These are phyloP conservation scores for Ceratonia siliqua DNA, from an alignment of 306 rosid genomes.

Conservation along the genomic window DNA sequence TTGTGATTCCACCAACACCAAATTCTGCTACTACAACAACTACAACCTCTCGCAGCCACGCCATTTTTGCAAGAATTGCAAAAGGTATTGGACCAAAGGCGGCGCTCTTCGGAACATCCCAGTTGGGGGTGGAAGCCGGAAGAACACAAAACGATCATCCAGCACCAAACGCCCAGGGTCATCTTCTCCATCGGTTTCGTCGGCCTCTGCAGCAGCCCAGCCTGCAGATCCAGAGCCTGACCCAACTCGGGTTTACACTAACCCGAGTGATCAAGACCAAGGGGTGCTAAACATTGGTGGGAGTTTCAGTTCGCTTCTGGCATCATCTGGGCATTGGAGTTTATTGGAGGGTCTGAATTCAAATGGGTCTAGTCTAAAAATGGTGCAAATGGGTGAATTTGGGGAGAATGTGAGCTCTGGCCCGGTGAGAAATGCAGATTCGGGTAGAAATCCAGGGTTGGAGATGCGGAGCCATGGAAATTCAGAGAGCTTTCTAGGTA, in stretches of 20 bases:
- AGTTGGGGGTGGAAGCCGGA: constrained; percentile 85
- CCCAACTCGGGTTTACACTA: constrained; percentile 22
- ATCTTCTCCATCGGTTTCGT: constrained; percentile 45
- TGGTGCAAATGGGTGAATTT: constrained; percentile 52
- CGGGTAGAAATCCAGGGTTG: constrained; percentile 47
- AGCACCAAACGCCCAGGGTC: constrained; percentile 48
- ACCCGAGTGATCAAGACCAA: constrained; percentile 38
- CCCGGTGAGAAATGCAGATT: constrained; percentile 36
- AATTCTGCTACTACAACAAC: constrained; percentile 96
- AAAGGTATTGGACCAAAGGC: constrained; percentile 95
- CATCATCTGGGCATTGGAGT: constrained; percentile 54
- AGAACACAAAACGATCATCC: constrained; percentile 61
- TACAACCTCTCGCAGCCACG: constrained; percentile 98
- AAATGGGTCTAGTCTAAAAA: constrained; percentile 56
- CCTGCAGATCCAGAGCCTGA: constrained; percentile 37
- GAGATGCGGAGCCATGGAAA: constrained; percentile 47
- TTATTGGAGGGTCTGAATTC: constrained; percentile 61
- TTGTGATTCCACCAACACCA: constrained; percentile 85
- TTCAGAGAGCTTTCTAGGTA: constrained; percentile 53
- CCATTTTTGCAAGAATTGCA: constrained; percentile 91
- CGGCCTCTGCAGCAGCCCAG: constrained; percentile 27
- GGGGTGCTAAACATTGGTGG: constrained; percentile 47
- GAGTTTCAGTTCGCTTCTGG: constrained; percentile 72
- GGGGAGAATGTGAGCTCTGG: constrained; percentile 50
- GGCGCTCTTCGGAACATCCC: constrained; percentile 90